phyloP scores from a whole-genome alignment of 2,329 filamentous ascomycete genomes.

The Hypoxylon sp. region DNA sequence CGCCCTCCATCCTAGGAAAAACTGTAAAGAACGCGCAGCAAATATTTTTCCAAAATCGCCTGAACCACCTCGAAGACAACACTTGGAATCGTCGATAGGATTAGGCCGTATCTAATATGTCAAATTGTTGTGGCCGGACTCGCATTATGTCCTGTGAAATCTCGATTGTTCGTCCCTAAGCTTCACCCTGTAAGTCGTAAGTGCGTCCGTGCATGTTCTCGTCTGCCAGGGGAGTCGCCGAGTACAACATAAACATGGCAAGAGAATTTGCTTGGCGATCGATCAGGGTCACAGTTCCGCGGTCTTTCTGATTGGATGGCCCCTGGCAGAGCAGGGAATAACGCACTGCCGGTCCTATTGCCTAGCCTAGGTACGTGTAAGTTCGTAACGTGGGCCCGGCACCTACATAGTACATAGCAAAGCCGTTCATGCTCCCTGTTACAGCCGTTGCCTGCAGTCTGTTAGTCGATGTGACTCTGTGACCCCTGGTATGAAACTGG shows the following conservation, averaged over 20 bases:
- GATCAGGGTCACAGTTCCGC: neutral
- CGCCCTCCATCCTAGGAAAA: neutral
- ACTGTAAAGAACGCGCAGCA: neutral
- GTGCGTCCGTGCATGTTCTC: neutral
- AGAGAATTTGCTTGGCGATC: neutral
- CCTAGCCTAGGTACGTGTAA: no score
- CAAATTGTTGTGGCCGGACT: neutral
- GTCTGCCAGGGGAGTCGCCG: neutral
- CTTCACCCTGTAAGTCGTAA: constrained; percentile 1
- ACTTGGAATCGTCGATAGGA: neutral
- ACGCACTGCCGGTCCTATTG: neutral
- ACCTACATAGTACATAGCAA: neutral
- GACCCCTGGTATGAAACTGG: neutral
- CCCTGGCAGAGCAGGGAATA: neutral
- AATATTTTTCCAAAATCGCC: neutral
- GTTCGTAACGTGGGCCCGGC: neutral
- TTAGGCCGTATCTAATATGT: neutral
- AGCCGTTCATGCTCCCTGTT: neutral
- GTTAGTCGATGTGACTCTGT: neutral
- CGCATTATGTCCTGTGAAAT: neutral
- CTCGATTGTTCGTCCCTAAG: neutral
- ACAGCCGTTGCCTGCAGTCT: neutral
- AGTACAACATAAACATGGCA: neutral
- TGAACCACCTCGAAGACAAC: neutral
- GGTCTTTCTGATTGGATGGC: neutral